A percentile compares a stretch with the other conserved stretches of the same genome.
phyloP scores from a whole-genome alignment of 768 basidiomycete species.

The Auricularia sp. region DNA sequence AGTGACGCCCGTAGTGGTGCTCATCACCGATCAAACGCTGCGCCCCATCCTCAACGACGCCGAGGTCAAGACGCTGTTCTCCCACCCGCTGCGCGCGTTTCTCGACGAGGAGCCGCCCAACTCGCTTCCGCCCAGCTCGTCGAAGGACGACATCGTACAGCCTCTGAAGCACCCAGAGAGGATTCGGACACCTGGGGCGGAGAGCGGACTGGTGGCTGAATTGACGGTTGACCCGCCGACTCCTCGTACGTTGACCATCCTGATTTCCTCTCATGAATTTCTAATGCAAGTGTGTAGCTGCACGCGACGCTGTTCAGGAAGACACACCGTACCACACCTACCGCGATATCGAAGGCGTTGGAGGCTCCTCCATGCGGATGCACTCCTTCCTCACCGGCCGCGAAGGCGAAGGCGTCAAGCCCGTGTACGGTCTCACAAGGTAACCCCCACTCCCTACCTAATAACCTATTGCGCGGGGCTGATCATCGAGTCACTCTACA shows the following conservation, averaged over 20 bases:
- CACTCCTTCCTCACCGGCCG: constrained; percentile 82
- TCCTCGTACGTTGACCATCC: background rate
- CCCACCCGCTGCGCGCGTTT: constrained; percentile 72
- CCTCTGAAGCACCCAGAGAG: background rate
- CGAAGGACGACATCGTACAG: background rate
- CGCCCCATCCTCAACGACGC: constrained; percentile 67
- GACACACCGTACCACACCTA: constrained; percentile 51
- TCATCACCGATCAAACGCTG: constrained; percentile 70
- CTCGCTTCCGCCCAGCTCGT: background rate
- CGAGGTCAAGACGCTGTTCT: constrained; percentile 77
- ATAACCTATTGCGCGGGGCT: background rate
- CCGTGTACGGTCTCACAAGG: constrained; percentile 85
- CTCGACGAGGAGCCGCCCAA: constrained; percentile 28
- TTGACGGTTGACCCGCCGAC: background rate
- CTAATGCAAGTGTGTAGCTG: background rate
- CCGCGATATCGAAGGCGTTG: constrained; percentile 39
- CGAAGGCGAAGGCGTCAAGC: constrained; percentile 76
- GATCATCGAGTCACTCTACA: constrained; percentile 14
- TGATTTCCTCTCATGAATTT: background rate
- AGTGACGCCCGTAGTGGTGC: constrained; percentile 81
- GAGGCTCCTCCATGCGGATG: constrained; percentile 35
- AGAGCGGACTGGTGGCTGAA: constrained; percentile 2
- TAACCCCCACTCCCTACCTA: constrained; percentile 28
- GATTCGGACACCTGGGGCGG: constrained; percentile 11
- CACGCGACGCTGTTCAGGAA: background rate